Conservation (phyloP, 2,329 filamentous ascomycete genomes). For the Xylariomycetidae sp. region DNA sequence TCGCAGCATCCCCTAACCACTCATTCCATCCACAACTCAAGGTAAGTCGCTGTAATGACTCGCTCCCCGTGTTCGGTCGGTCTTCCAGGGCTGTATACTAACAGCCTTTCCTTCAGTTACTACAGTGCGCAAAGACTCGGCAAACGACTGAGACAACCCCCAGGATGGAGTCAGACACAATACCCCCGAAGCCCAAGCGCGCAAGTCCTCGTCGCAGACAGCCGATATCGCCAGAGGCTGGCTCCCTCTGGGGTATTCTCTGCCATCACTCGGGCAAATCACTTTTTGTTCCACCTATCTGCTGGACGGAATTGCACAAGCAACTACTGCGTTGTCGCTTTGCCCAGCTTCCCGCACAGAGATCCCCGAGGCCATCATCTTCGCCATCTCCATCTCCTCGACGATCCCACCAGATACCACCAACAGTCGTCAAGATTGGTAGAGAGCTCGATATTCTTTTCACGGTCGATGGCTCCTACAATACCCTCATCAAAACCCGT, state of each 20-base stretch:
- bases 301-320: conserved; percentile 51
- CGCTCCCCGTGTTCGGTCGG: too few relatives aligned
- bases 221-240: conserved; percentile 34
- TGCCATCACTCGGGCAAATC: conserved; percentile 41
- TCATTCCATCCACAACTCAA: too few relatives aligned
- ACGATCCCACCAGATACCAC: conserved; percentile 34
- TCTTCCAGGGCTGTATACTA: too few relatives aligned
- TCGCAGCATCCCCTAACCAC: too few relatives aligned
- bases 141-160: too few relatives aligned
- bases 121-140: too few relatives aligned
- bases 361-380: conserved; percentile 34
- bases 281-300: conserved; percentile 49
- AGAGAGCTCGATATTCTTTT: conserved; percentile 40
- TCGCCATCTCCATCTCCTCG: conserved; percentile 32
- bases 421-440: conserved; percentile 37
- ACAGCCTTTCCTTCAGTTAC: too few relatives aligned
- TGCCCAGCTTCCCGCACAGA: conserved; percentile 35
- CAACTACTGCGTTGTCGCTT: conserved; percentile 45
- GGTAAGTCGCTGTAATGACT: too few relatives aligned
- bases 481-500: conserved; percentile 30
- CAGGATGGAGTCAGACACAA: too few relatives aligned
- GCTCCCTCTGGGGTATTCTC: conserved; percentile 50
- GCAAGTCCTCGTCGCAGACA: conserved; percentile 25
- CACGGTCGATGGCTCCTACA: conserved; percentile 25
- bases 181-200: conserved; percentile 12